Evolutionary conservation across 805 yeast species (phyloP), one percentile per base, ranked within the genome.

Genomic region (Starmerella bacillaris): DNA sequence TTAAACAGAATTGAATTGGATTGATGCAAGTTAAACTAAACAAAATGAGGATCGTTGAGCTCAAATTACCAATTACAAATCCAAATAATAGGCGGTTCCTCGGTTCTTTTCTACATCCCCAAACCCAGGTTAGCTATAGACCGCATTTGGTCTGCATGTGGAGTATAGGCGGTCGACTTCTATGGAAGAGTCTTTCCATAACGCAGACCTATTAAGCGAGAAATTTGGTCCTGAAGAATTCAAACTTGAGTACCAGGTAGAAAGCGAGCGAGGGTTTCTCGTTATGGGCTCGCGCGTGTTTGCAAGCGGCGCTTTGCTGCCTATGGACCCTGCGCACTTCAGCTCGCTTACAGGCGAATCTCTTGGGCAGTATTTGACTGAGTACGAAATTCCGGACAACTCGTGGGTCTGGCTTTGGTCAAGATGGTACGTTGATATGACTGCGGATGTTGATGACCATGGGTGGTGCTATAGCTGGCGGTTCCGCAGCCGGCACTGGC

Each of bases 401-500:
- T 54, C 61, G 29, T 75, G 82, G 83, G 48, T 53, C 36, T 75
- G 83, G 83, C 50, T 50, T 7, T 75, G 83, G 82, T 61, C 61
- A 11, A 59, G 63, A 36, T 78, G 92, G 92, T 74, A 71, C 46
- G 74, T 76, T 2, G 62, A 74, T 39, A 74, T 79, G 86, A 50
- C 57, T 4, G 55, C 57, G 27, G 82, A 77, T 48, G 76, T 70
- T 16, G 92, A 78, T 51, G 84, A 77, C 46, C 78, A 74, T 48
- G 92, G 92, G n/a, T 78, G 92, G 92, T 51, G 64, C 21, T 79
- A 78, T 48, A 63, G 77, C 38, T 58, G 67, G 55, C 44, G 63
- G 18, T 67, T 73, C 40, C 51, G 57, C 7, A 56, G 67, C 16
- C 46, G 44, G 18, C 49, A 53, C 31, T 78, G 92, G 92, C 69